These are phyloP conservation scores for Hanseniaspora singularis DNA, from an alignment of 805 yeast genomes.

Conservation along the genomic window DNA sequence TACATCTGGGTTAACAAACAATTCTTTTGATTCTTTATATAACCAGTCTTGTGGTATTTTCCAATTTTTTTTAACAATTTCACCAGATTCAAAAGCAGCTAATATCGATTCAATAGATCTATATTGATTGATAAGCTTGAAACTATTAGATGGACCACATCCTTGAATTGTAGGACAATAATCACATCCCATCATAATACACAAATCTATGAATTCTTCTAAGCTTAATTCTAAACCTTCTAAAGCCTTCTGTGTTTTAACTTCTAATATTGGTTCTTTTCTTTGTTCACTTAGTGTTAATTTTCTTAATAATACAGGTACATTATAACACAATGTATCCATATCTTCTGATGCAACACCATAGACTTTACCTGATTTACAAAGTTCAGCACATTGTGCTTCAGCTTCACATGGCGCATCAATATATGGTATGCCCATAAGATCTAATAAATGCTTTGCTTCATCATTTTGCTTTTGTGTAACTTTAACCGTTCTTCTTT, in stretches of 20 bases:
- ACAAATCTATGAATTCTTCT: conserved; percentile 72
- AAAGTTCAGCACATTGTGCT: conserved; percentile 93
- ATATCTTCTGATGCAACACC: conserved; percentile 98
- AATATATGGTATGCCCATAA: conserved; percentile 93
- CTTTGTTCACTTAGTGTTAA: conserved; percentile 89
- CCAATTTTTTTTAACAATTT: conserved; percentile 37
- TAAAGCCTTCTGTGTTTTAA: conserved; percentile 52
- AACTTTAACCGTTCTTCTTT: conserved; percentile 80
- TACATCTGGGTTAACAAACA: conserved; percentile 77
- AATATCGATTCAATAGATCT: conserved; percentile 69
- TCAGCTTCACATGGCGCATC: conserved; percentile 98
- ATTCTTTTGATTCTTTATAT: conserved; percentile 69
- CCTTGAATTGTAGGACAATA: conserved; percentile 93
- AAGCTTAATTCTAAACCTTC: conserved; percentile 66
- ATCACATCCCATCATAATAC: conserved; percentile 92
- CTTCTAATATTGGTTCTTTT: conserved; percentile 83
- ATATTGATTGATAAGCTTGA: conserved; percentile 76
- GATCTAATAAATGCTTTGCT: conserved; percentile 62
- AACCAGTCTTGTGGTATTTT: conserved; percentile 95
- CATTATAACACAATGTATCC: conserved; percentile 90
- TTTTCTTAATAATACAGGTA: conserved; percentile 75
- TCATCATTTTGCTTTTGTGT: conserved; percentile 87
- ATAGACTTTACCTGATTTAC: conserved; percentile 78
- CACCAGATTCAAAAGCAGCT: conserved; percentile 39
- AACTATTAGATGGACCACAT: conserved; percentile 91